Evolutionary conservation across 176 grass and related monocot genomes (phyloP).

Genomic region (Zea luxurians): DNA sequence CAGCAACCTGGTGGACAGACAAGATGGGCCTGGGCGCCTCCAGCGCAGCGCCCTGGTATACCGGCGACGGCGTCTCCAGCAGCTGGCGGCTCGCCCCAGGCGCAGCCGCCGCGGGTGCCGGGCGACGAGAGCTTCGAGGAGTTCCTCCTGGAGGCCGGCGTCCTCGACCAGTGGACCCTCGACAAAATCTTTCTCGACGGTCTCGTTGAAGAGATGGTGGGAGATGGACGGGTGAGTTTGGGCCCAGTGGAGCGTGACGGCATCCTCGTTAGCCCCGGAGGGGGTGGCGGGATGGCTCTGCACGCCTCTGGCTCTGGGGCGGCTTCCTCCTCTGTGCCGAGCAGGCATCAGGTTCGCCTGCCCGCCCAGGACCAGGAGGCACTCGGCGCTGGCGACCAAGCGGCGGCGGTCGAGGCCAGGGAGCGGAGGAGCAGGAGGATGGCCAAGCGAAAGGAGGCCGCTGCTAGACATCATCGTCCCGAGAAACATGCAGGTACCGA

Average conservation of each 20-base stretch:
- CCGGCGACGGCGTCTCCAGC: background rate
- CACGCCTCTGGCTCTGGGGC: background rate
- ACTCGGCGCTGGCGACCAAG: background rate
- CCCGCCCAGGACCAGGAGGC: background rate
- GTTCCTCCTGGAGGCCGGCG: background rate
- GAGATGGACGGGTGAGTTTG: no score
- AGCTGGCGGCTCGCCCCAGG: background rate
- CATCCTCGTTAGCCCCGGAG: background rate
- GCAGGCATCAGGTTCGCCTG: background rate
- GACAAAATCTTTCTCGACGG: background rate
- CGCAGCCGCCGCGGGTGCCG: background rate
- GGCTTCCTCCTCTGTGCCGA: background rate
- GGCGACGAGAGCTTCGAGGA: constrained; percentile 7
- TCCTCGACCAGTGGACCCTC: background rate
- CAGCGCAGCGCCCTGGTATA: background rate
- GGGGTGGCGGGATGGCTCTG: background rate
- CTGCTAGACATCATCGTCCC: background rate
- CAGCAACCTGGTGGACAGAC: background rate
- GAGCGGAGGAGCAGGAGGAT: background rate
- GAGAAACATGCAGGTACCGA: background rate
- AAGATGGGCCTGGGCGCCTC: background rate
- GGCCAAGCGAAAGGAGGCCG: background rate
- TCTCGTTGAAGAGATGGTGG: background rate
- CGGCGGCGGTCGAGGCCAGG: constrained; percentile 1
- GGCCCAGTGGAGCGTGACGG: background rate